phyloP scores from a whole-genome alignment of 768 basidiomycete species.

The Boletus insuetus region DNA sequence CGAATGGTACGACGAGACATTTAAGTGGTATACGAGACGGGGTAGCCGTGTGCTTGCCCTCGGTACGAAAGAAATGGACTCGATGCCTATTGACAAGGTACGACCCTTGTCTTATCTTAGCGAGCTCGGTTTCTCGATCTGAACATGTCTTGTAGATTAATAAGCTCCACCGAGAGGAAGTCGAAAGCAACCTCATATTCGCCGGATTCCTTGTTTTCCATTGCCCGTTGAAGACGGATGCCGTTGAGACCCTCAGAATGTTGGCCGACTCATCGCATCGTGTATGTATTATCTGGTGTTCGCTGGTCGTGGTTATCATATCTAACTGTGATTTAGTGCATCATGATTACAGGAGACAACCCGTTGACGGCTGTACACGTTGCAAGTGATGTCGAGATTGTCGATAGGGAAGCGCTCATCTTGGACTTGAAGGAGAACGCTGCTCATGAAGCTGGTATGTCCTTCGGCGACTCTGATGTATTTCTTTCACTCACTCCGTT shows the following conservation, averaged over 20 bases:
- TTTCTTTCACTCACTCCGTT: not conserved
- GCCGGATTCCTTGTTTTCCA: slow-evolving; percentile 99
- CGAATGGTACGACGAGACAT: slow-evolving; percentile 85
- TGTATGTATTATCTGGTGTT: slow-evolving; percentile 46
- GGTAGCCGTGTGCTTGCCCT: slow-evolving; percentile 94
- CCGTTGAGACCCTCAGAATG: slow-evolving; percentile 88
- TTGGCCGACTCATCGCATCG: slow-evolving; percentile 94
- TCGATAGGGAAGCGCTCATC: slow-evolving; percentile 92
- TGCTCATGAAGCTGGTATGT: slow-evolving; percentile 61
- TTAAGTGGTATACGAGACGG: slow-evolving; percentile 89
- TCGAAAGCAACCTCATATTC: slow-evolving; percentile 77
- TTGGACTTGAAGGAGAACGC: slow-evolving; percentile 87
- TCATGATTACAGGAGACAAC: slow-evolving; percentile 99
- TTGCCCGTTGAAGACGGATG: slow-evolving; percentile 94
- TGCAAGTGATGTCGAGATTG: slow-evolving; percentile 93
- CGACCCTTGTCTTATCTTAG: slow-evolving; percentile 10
- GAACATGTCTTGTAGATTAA: slow-evolving; percentile 60
- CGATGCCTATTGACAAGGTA: slow-evolving; percentile 70
- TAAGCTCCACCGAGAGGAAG: slow-evolving; percentile 75
- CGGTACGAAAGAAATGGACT: slow-evolving; percentile 80
- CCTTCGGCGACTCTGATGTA: not conserved
- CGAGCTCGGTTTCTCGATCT: not conserved
- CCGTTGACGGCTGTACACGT: slow-evolving; percentile 96
- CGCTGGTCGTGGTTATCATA: not conserved
- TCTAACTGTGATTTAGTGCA: slow-evolving; percentile 53